phyloP scores from a whole-genome alignment of 1,139 yeast genomes.

The Sugiyamaella novakii region DNA sequence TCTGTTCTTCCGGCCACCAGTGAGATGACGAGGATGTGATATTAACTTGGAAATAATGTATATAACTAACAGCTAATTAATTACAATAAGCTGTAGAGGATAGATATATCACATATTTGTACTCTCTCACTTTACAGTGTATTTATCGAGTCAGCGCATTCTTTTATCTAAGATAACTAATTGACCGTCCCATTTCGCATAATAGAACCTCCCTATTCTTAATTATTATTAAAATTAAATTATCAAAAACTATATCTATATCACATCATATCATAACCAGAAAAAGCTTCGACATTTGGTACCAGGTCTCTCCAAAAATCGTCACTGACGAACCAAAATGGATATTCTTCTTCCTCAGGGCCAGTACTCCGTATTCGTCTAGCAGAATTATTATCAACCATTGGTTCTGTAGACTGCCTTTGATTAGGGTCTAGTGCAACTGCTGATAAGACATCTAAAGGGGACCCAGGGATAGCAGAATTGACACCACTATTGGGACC shows the following conservation, averaged over 20 bases:
- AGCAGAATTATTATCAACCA: not conserved
- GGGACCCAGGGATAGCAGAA: conserved; percentile 31
- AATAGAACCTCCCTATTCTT: too few relatives aligned
- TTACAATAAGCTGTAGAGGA: too few relatives aligned
- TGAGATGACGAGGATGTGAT: too few relatives aligned
- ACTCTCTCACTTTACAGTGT: too few relatives aligned
- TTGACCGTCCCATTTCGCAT: too few relatives aligned
- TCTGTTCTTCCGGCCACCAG: too few relatives aligned
- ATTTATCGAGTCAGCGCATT: too few relatives aligned
- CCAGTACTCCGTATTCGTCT: conserved; percentile 3
- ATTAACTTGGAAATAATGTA: too few relatives aligned
- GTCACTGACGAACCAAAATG: conserved; percentile 36
- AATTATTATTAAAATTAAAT: too few relatives aligned
- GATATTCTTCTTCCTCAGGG: conserved; percentile 28
- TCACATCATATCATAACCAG: conserved; percentile 34
- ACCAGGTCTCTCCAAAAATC: conserved; percentile 40
- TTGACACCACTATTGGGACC: conserved; percentile 13
- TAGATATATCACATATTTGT: too few relatives aligned
- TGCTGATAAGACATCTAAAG: conserved; percentile 38
- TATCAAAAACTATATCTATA: not conserved
- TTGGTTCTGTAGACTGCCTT: conserved; percentile 14
- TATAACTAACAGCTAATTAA: too few relatives aligned
- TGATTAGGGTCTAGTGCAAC: conserved; percentile 32
- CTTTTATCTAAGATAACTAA: too few relatives aligned
- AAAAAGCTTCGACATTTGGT: conserved; percentile 38